Base-by-base conservation (phyloP, 2,329 filamentous ascomycete species). In the Diplodia intermedia region DNA sequence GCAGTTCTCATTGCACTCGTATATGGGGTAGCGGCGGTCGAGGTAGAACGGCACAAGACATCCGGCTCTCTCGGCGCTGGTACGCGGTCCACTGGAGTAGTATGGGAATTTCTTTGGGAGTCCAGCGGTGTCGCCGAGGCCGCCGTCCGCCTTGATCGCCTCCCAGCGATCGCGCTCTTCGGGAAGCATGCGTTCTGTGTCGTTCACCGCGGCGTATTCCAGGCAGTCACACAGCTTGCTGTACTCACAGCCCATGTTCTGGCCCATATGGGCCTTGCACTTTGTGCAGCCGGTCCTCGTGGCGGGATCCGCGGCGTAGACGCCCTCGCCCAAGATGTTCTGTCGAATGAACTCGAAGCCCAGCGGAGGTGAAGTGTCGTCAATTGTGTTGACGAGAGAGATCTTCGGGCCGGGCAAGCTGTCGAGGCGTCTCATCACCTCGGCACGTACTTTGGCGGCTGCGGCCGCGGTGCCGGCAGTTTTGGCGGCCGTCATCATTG, bases 1-100 rank as follows among this genome's bases (percentile, higher is more conserved):
- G 78, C 92, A 96, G 9, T 84, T 86, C 2, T 85, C 81, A 72
- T 95, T 92, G 75, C 92, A 96, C 74, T 96, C 92, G 78, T 94
- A 94, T 68, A 96, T 90, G 0, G 90, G 75, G 14, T 76, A 71
- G 0, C 82, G 74, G 0, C 75, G 74, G 20, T 82, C 73, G 0
- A 82, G 78, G 68, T 85, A 84, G 70, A 82, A 83, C 0, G 72
- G 70, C 0, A 81, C 78, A 0, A 82, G 74, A 23, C 75, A 77
- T 26, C 73, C 73, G 0, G 70, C 66, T 40, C 38, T 63, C 12
- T 61, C 56, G 26, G 56, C 40, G n/a, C 56, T 61, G 11, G 38
- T 33, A 2, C 75, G 78, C 31, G 75, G 72, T 8, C 76, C 74
- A 54, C 76, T 68, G 40, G 76, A 69, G 55, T 75, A 85, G 75